Evolutionary conservation across 2,329 filamentous ascomycete species (phyloP), one percentile per base, ranked within the genome.

Genomic region (Ophiostoma australiae): DNA sequence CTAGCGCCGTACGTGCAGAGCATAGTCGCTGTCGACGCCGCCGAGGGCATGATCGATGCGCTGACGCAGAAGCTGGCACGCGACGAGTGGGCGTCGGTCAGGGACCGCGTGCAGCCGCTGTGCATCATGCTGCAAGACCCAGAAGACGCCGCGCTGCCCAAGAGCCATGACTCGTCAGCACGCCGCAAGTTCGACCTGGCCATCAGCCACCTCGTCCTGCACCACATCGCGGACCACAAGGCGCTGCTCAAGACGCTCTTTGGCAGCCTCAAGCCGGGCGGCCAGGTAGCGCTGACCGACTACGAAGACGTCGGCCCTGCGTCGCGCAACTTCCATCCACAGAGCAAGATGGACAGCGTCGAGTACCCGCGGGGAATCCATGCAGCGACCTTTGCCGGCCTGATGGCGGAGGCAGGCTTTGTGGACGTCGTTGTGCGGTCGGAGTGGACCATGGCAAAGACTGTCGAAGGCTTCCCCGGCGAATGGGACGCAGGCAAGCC

Each of bases 231-330:
- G 0, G 80, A 82, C 63, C 76, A 87, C 7, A 72, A 75, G 0
- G 72, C 76, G 0, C 78, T 86, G 1, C 77, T 87, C 31, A 72
- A 69, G 4, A 84, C 82, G 1, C 80, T 87, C 76, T 76, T 80
- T 35, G 82, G 80, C 6, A 83, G 82, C 55, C 77, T 88, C 63
- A 81, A 79, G 70, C 76, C 79, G 0, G 84, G 84, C 0, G 86
- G 85, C 0, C 74, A 77, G 69, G 79, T 87, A 0, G 84, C 83
- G 1, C 76, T 88, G 74, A 88, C 85, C 1, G 86, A 88, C 74
- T 88, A 84, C 75, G 85, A 88, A 75, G 82, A 87, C 73, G 84
- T 83, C 75, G 86, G 86, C 0, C 81, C 82, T 0, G 82, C 83
- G 63, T 84, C 85, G 1, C 78, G 82, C 41, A 77, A 77, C 67